Evolutionary conservation across 176 grass and related monocot genomes (phyloP).

Genomic region (Carex parvula): DNA sequence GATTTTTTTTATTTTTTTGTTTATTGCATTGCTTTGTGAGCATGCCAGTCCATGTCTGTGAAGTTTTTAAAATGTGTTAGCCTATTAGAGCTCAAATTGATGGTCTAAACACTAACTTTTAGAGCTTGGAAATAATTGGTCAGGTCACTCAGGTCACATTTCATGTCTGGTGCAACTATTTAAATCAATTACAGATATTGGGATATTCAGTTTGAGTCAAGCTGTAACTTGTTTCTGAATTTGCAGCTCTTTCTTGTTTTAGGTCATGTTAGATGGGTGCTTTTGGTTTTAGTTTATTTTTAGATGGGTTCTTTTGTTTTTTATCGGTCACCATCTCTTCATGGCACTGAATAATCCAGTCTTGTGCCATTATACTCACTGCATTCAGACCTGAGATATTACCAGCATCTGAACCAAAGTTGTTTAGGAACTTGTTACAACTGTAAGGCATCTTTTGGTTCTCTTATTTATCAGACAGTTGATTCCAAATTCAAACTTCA

Average conservation of each 20-base stretch:
- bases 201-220: background rate
- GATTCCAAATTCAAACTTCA: slow-evolving; percentile 17
- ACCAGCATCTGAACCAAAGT: background rate
- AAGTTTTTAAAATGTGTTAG: background rate
- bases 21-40: background rate
- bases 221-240: background rate
- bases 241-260: background rate
- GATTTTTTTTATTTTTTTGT: slow-evolving; percentile 5
- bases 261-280: background rate
- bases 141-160: background rate
- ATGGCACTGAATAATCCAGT: background rate
- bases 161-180: background rate
- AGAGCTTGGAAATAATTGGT: background rate
- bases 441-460: background rate
- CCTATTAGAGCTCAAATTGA: background rate
- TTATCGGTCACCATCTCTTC: background rate
- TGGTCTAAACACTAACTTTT: background rate
- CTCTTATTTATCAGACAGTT: slow-evolving; percentile 14
- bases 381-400: background rate
- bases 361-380: background rate
- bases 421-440: slow-evolving; percentile 5
- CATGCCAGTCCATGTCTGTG: background rate
- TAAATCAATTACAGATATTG: background rate
- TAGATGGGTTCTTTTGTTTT: background rate
- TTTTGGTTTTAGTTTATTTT: background rate